These are phyloP conservation scores for Tillandsia fasciculata DNA, from an alignment of 176 grass and related monocot species.

Conservation along the genomic window DNA sequence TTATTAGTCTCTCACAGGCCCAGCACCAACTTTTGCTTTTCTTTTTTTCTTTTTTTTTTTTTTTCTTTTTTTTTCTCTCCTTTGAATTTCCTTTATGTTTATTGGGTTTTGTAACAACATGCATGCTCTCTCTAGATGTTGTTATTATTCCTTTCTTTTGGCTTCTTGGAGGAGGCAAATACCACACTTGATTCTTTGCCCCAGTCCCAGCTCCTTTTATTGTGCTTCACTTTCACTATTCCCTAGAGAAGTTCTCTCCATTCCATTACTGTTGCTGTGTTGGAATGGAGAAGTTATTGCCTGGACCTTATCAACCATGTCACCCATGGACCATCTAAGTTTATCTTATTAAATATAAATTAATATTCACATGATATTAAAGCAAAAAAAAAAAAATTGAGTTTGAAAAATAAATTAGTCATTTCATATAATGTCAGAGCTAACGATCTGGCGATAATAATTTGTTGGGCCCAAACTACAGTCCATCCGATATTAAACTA, in stretches of 20 bases:
- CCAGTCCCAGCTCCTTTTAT: slow-evolving; percentile 1
- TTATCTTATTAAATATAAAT: not conserved
- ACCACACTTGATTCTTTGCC: slow-evolving; percentile 26
- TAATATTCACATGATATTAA: too few relatives aligned
- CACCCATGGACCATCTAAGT: not conserved
- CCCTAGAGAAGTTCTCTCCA: slow-evolving; percentile 36
- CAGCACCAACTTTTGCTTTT: slow-evolving; percentile 1
- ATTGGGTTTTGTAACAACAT: slow-evolving; percentile 45
- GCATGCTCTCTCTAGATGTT: slow-evolving; percentile 2
- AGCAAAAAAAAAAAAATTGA: too few relatives aligned
- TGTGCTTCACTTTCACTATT: slow-evolving; percentile 38
- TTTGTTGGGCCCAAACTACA: too few relatives aligned
- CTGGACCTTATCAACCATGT: not conserved
- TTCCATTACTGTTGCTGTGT: slow-evolving; percentile 16
- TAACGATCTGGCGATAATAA: too few relatives aligned
- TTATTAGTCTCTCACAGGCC: not conserved
- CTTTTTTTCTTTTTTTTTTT: slow-evolving; percentile 17
- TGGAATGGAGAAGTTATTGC: not conserved
- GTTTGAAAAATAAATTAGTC: too few relatives aligned
- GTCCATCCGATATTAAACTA: too few relatives aligned
- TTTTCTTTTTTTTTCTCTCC: slow-evolving; percentile 13
- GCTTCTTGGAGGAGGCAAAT: slow-evolving; percentile 13
- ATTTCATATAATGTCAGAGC: too few relatives aligned
- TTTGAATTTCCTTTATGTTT: slow-evolving; percentile 15
- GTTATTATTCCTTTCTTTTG: not conserved